phyloP scores from a whole-genome alignment of 2,329 filamentous ascomycete genomes.

The Macrophomina phaseolina region DNA sequence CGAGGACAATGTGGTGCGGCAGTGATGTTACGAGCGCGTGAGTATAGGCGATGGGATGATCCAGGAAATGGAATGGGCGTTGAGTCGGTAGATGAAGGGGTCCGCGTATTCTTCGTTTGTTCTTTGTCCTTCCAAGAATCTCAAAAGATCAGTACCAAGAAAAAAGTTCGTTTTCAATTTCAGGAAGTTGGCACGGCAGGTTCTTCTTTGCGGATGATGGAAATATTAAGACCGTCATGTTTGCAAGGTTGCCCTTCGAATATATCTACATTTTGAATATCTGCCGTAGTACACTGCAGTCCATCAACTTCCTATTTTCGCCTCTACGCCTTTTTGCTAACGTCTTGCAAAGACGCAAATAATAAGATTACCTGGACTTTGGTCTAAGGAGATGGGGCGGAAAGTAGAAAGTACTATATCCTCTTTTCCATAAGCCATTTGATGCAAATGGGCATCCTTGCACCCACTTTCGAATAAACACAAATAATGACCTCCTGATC shows the following conservation, averaged over 20 bases:
- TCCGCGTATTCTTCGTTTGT: no score
- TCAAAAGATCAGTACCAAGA: no score
- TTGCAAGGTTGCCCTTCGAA: neutral
- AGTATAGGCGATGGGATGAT: neutral
- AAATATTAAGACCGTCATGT: no score
- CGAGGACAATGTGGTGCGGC: neutral
- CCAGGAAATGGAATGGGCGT: neutral
- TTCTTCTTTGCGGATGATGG: no score
- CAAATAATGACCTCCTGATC: no score
- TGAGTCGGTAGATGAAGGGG: neutral
- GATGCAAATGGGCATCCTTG: neutral
- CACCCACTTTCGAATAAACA: no score
- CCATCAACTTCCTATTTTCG: neutral
- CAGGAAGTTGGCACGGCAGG: no score
- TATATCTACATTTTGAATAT: constrained; percentile 1
- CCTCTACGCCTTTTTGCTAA: neutral
- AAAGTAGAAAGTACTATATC: neutral
- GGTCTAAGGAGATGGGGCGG: neutral
- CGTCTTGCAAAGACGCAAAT: constrained; percentile 15
- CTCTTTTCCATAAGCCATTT: neutral
- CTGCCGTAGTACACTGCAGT: neutral
- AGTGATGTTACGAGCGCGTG: constrained; percentile 1
- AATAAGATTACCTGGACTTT: neutral
- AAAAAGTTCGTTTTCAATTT: no score
- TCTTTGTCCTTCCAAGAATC: no score